A percentile compares a stretch with the other conserved stretches of the same genome.
phyloP scores from a whole-genome alignment of 169 alveolate species.

The Plasmodium adleri region DNA sequence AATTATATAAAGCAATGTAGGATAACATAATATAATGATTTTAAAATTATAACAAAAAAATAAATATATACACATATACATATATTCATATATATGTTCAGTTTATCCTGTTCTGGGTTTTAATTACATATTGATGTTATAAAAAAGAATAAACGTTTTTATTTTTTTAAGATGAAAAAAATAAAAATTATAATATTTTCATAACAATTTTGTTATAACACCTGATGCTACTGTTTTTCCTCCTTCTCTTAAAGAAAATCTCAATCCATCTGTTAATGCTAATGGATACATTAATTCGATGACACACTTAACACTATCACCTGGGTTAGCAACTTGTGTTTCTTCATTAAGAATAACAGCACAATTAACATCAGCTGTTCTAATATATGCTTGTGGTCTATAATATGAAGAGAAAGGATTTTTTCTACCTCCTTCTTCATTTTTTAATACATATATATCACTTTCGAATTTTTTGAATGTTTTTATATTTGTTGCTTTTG shows the following conservation, averaged over 20 bases:
- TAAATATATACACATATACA: too few species aligned
- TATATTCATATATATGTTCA: too few species aligned
- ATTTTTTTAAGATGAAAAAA: background rate
- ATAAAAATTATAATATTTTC: background rate
- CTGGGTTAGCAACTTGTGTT: conserved; percentile 82
- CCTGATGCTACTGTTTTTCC: conserved; percentile 96
- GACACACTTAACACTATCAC: conserved; percentile 85
- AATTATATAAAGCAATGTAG: too few species aligned
- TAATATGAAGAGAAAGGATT: conserved; percentile 95
- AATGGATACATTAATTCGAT: conserved; percentile 88
- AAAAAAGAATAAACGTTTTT: background rate
- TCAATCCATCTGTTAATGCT: conserved; percentile 88
- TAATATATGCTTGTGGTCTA: conserved; percentile 95
- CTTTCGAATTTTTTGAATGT: conserved; percentile 91
- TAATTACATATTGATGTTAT: background rate
- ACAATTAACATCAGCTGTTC: conserved; percentile 96
- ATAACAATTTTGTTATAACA: conserved; percentile 84
- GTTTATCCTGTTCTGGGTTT: too few species aligned
- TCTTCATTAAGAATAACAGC: conserved; percentile 91
- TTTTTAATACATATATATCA: conserved; percentile 92
- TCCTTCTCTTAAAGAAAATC: conserved; percentile 97
- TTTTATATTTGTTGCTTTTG: conserved; percentile 90
- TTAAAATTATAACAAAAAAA: too few species aligned
- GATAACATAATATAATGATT: too few species aligned
- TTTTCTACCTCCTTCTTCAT: conserved; percentile 97